Percentiles rank a stretch among this genome's conserved stretches.
phyloP scores from a whole-genome alignment of 2,329 filamentous ascomycete species.

The Colletotrichum lindemuthianum region DNA sequence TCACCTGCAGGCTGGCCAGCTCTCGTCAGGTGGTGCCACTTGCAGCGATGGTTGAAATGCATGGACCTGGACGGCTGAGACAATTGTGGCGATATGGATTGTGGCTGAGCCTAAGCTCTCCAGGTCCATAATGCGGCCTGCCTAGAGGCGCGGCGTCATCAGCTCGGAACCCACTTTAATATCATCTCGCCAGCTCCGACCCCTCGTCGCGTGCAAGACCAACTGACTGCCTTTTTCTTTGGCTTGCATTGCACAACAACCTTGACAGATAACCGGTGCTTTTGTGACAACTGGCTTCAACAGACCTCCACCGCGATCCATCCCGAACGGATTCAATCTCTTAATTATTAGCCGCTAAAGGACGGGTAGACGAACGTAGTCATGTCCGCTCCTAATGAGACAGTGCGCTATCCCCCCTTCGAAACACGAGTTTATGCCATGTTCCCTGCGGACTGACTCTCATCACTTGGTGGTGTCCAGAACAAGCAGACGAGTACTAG shows the following conservation, averaged over 20 bases:
- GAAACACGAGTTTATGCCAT: slow-evolving; percentile 37
- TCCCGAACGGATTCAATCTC: background rate
- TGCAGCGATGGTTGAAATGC: background rate
- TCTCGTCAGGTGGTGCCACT: background rate
- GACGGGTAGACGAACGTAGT: slow-evolving; percentile 35
- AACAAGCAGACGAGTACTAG: slow-evolving; percentile 54
- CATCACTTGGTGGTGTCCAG: slow-evolving; percentile 42
- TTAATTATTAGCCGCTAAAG: background rate
- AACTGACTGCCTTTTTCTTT: background rate
- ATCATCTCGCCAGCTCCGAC: slow-evolving; percentile 35
- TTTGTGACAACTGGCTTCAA: background rate
- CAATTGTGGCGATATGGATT: slow-evolving; percentile 24
- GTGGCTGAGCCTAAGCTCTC: slow-evolving; percentile 32
- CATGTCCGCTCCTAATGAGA: slow-evolving; percentile 56
- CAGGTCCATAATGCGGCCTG: background rate
- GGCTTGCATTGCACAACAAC: slow-evolving; percentile 27
- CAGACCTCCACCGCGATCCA: slow-evolving; percentile 8
- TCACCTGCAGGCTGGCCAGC: background rate
- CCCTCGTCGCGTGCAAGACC: slow-evolving; percentile 32
- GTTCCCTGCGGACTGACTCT: slow-evolving; percentile 31
- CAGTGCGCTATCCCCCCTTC: slow-evolving; percentile 51
- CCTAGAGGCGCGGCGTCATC: slow-evolving; percentile 37
- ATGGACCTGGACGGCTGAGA: slow-evolving; percentile 20
- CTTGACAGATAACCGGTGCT: background rate
- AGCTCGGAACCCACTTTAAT: slow-evolving; percentile 37